phyloP scores from a whole-genome alignment of 495 filamentous ascomycete genomes.

The Penicillium canescens region DNA sequence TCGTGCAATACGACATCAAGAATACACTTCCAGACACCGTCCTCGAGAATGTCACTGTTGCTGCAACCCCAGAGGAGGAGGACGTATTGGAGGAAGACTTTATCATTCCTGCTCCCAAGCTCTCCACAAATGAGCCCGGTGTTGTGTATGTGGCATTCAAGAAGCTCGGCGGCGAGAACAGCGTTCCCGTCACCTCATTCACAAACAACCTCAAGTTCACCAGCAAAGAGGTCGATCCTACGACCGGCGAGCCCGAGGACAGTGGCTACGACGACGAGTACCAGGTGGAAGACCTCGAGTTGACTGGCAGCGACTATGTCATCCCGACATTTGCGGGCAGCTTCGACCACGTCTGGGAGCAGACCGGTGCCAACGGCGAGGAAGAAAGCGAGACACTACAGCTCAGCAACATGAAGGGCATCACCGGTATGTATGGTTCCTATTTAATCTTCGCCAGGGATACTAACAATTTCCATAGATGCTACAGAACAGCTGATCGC shows the following conservation, averaged over 20 bases:
- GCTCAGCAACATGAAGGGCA: slow-evolving; percentile 85
- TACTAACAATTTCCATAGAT: slow-evolving; percentile 60
- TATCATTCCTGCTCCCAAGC: slow-evolving; percentile 82
- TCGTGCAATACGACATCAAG: slow-evolving; percentile 96
- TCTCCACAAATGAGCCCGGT: slow-evolving; percentile 79
- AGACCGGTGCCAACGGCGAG: slow-evolving; percentile 83
- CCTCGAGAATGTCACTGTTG: slow-evolving; percentile 85
- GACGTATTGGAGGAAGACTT: slow-evolving; percentile 84
- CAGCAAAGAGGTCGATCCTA: slow-evolving; percentile 95
- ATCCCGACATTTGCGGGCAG: slow-evolving; percentile 90
- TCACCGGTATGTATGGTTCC: slow-evolving; percentile 67
- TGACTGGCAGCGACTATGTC: slow-evolving; percentile 89
- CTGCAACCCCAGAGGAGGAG: slow-evolving; percentile 80
- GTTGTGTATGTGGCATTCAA: slow-evolving; percentile 95
- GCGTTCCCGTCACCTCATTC: slow-evolving; percentile 74
- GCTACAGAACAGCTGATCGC: slow-evolving; percentile 89
- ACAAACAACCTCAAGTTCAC: slow-evolving; percentile 96
- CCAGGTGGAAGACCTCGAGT: slow-evolving; percentile 90
- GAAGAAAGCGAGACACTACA: slow-evolving; percentile 91
- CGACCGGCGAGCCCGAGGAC: slow-evolving; percentile 90
- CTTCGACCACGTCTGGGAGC: slow-evolving; percentile 97
- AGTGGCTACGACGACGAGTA: slow-evolving; percentile 96
- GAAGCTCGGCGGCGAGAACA: slow-evolving; percentile 67
- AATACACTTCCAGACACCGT: slow-evolving; percentile 92
- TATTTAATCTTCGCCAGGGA: background rate